Base-by-base conservation (phyloP, 768 basidiomycete species). In the Gelatoporia subvermispora region DNA sequence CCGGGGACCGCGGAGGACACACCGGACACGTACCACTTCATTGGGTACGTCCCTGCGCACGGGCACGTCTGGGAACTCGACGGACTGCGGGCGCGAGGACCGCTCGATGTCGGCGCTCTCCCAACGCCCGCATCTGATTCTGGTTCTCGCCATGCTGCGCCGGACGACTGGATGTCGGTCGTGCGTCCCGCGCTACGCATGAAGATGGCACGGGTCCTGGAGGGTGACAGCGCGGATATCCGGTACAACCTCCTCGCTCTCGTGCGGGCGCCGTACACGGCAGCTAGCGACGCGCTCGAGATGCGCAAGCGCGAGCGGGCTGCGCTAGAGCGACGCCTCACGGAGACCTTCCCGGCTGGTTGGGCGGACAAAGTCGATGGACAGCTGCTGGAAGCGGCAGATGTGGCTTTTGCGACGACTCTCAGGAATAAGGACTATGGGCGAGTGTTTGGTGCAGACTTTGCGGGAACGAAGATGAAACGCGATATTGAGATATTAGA, bases 21-120 rank as follows among this genome's bases (percentile, higher is more conserved):
- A 16, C 72, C 75, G 35, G 81, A 81, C 43, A 68, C 68, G 1
- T 84, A 76, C 62, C 82, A 84, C 57, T 84, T 80, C 65, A 81
- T 84, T 50, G 80, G 78, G 9, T 84, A 82, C 55, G 77, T 83
- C 28, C 81, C 79, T 4, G 75, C 73, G 1, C 66, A 73, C 55
- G 81, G 80, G 8, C 80, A 81, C 53, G 81, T 83, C n/a, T 85
- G 81, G 81, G 81, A 85, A 61, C 72, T 85, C 44, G 80, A 84
- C 58, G 82, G 82, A 11, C 70, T 84, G 46, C 80, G 79, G 31
- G 20, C 48, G 50, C 70, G 75, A 1, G 81, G 78, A 0, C 81
- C 82, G 4, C 65, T 85, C 8, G 81, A 82, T 60, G 81, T 84
- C 20, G 81, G 81, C 35, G 81, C 81, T 56, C 58, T 82, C 22